Percentiles rank a stretch among this genome's conserved stretches.
These are phyloP conservation scores for Dichotomocladium elegans DNA, from an alignment of 371 early-diverging fungal genomes.

Conservation along the genomic window DNA sequence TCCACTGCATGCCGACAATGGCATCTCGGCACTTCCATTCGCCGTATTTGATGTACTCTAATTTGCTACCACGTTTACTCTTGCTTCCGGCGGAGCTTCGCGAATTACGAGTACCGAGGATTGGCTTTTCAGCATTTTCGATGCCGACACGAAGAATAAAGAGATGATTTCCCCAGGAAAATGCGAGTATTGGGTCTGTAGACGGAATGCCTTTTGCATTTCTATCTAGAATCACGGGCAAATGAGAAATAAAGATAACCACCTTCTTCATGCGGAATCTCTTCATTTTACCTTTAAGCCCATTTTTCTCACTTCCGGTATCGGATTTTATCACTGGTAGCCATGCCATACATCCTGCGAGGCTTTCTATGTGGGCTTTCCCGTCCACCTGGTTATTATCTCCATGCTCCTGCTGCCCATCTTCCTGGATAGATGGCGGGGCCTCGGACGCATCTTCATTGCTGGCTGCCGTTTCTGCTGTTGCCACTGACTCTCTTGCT, in stretches of 20 bases:
- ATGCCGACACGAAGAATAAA: slow-evolving; percentile 50
- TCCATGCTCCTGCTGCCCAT: background rate
- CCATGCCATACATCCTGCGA: slow-evolving; percentile 65
- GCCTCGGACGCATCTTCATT: background rate
- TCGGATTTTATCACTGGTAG: slow-evolving; percentile 48
- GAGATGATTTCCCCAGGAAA: slow-evolving; percentile 62
- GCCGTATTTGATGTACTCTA: slow-evolving; percentile 56
- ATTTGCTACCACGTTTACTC: slow-evolving; percentile 23
- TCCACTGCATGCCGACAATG: slow-evolving; percentile 78
- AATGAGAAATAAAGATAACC: background rate
- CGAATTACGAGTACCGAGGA: background rate
- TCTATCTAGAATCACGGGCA: slow-evolving; percentile 5
- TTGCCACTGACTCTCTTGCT: background rate
- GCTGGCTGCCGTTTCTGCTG: background rate
- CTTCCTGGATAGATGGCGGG: background rate
- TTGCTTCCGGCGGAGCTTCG: slow-evolving; percentile 10
- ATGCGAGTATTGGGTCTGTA: slow-evolving; percentile 58
- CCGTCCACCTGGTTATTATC: slow-evolving; percentile 3
- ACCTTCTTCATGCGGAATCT: background rate
- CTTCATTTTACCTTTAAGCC: slow-evolving; percentile 8
- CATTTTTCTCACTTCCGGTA: background rate
- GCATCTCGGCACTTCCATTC: slow-evolving; percentile 59
- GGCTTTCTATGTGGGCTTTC: slow-evolving; percentile 25
- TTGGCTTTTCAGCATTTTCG: slow-evolving; percentile 10
- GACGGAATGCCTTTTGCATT: slow-evolving; percentile 13